Evolutionary conservation across 371 early-diverging fungal species (phyloP).

Genomic region (Saksenaea vasiformis): DNA sequence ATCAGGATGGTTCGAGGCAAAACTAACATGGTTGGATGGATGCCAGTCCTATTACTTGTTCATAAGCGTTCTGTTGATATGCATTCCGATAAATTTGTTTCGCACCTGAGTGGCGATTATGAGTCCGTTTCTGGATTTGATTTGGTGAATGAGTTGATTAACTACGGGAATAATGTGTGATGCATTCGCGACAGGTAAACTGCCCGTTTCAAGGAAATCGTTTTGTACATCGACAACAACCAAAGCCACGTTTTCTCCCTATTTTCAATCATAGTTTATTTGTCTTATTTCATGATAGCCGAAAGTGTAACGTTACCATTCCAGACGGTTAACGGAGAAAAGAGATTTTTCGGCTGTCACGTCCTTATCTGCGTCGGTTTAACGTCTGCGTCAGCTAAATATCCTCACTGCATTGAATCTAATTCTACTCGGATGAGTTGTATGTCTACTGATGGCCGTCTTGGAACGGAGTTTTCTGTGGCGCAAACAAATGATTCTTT

Average conservation of each 20-base stretch:
- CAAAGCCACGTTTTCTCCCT: slow-evolving; percentile 27
- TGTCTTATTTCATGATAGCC: neutral
- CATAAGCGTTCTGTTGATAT: neutral
- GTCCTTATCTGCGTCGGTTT: too few relatives aligned
- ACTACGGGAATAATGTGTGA: slow-evolving; percentile 30
- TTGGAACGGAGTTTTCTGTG: too few relatives aligned
- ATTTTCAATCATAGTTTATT: neutral
- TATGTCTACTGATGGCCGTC: too few relatives aligned
- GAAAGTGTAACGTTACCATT: neutral
- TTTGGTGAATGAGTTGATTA: slow-evolving; percentile 22
- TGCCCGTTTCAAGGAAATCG: slow-evolving; percentile 46
- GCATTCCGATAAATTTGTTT: neutral
- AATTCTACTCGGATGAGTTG: too few relatives aligned
- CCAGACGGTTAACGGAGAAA: slow-evolving; percentile 7
- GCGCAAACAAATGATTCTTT: too few relatives aligned
- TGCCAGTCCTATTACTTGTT: slow-evolving; percentile 43
- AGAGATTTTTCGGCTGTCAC: too few relatives aligned
- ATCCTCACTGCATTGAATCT: too few relatives aligned
- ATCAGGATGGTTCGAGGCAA: slow-evolving; percentile 36
- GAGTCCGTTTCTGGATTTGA: slow-evolving; percentile 23
- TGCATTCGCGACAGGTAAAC: slow-evolving; percentile 36
- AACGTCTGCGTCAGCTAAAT: too few relatives aligned
- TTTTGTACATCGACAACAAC: slow-evolving; percentile 48
- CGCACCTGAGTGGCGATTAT: slow-evolving; percentile 41
- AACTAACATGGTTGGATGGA: slow-evolving; percentile 42